Base-by-base conservation (phyloP, 768 basidiomycete genomes). In the Inosperma sp. region DNA sequence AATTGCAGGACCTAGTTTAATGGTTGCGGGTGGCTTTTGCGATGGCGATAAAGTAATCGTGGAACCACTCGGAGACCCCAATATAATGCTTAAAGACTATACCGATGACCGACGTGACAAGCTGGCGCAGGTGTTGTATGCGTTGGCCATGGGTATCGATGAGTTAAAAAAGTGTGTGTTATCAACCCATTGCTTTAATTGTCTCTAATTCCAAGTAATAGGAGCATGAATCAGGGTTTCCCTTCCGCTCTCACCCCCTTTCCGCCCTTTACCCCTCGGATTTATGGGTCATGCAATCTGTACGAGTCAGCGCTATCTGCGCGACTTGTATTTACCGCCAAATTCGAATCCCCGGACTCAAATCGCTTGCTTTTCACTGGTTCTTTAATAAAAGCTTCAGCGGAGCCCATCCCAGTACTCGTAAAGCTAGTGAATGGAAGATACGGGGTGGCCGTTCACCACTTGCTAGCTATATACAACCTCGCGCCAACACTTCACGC, bases 11-110 rank as follows among this genome's bases (percentile, higher is more conserved):
- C 41, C 41, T 42, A 26, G 29, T 7, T 26, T 42, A 3, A 14
- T 16, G 41, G 41, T 42, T 16, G 23, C 41, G 14, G 41, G 41
- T 12, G 39, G 39, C 39, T 41, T 41, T 41, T 41, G 39, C 16
- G 41, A 42, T 26, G 41, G 41, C 25, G 14, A 42, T 8, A 42
- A 13, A n/a, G 41, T 42, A n/a, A 42, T 26, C 4, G 41, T 42
- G 41, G 23, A 41, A 25, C 39, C 8, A 41, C 41, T 42, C 6
- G 41, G 25, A 42, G 41, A 42, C 16, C 8, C n/a, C 17, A 4
- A 12, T 39, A 39, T 17, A 5, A 40, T 40, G 39, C n/a, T 40
- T 23, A 5, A 23, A 21, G 39, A 40, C 25, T 16, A 36, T 36
- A 40, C 39, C 7, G 39, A 23, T 23, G 9, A 16, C 16, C 39